Conservation (phyloP, 306 rosid species). For the Begonia loranthoides region DNA sequence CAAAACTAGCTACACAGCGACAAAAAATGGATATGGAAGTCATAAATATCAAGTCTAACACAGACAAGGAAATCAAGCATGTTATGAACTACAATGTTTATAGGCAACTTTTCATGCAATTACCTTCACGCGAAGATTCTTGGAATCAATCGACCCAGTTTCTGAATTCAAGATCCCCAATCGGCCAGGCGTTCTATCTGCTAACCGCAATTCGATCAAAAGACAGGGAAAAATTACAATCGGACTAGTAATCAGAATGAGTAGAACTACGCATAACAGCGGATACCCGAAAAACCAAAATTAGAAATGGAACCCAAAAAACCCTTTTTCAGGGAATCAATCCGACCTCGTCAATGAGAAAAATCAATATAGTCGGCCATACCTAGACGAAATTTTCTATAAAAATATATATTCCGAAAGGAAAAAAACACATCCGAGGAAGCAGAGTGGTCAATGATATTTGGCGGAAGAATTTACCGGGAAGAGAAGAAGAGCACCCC, state of each 20-base stretch:
- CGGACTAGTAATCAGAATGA: too few relatives aligned
- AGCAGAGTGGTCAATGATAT: background rate
- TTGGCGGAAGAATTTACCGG: constrained; percentile 27
- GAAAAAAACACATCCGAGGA: background rate
- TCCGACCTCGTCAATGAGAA: background rate
- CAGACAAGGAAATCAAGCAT: background rate
- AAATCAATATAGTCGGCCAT: background rate
- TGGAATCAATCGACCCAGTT: constrained; percentile 53
- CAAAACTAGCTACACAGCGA: constrained; percentile 65
- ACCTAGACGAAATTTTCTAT: too few relatives aligned
- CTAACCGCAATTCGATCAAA: background rate
- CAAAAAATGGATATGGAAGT: constrained; percentile 11
- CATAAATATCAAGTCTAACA: background rate
- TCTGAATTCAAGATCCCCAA: constrained; percentile 46
- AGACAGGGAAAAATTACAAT: too few relatives aligned
- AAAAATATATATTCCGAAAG: too few relatives aligned
- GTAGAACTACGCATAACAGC: constrained; percentile 6
- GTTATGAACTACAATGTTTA: background rate
- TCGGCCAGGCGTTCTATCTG: constrained; percentile 61
- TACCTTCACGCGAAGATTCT: constrained; percentile 91
- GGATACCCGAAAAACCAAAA: background rate
- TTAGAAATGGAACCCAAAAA: background rate
- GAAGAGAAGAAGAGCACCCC: constrained; percentile 87
- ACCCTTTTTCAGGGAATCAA: background rate
- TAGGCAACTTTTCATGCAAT: background rate